Evolutionary conservation across 2,329 filamentous ascomycete genomes (phyloP), one percentile per base, ranked within the genome.

Genomic region (Leptosphaerulina australis): DNA sequence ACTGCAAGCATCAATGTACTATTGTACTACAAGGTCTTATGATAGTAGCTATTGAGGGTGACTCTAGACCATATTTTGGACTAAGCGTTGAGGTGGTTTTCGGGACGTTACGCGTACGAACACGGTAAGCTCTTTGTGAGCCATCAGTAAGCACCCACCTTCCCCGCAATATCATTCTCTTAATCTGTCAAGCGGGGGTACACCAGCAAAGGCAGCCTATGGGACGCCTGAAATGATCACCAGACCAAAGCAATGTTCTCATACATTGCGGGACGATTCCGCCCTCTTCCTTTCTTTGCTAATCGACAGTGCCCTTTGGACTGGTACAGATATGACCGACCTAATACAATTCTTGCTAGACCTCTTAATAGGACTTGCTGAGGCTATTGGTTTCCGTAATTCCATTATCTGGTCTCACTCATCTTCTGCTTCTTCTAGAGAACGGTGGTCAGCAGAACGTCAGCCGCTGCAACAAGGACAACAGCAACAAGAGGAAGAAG

Each of bases 401-500:
- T 43, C 35, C 18, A 40, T 36, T 12, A 33, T 31, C 37, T 51
- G 48, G 48, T 51, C 43, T 9, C 39, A 51, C 36, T 25, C 31
- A 2, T 35, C 33, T 4, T 51, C 48, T 33, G 41, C 48, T 4
- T 46, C 41, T 1, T 46, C 41, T 5, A 35, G 48, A 18, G 24
- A 45, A 33, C 40, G n/a, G 17, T 50, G 47, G 40, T n/a, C 40
- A 14, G 40, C 33, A n/a, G 46, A 51, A 31, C 48, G 48, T 20
- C 35, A 41, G 41, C 48, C 48, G 22, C 41, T 51, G 41, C 48
- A 41, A 24, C 48, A 41, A 25, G 25, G 45, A n/a, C 29, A 51
- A 21, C 14, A 31, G 7, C 17, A 36, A 22, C 31, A 28, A 34
- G 30, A 29, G 15, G 31, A 36, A 15, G 33, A 38, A 5, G 48